These are phyloP conservation scores for Diplodia corticola DNA, from an alignment of 2,329 filamentous ascomycete genomes.

Conservation along the genomic window DNA sequence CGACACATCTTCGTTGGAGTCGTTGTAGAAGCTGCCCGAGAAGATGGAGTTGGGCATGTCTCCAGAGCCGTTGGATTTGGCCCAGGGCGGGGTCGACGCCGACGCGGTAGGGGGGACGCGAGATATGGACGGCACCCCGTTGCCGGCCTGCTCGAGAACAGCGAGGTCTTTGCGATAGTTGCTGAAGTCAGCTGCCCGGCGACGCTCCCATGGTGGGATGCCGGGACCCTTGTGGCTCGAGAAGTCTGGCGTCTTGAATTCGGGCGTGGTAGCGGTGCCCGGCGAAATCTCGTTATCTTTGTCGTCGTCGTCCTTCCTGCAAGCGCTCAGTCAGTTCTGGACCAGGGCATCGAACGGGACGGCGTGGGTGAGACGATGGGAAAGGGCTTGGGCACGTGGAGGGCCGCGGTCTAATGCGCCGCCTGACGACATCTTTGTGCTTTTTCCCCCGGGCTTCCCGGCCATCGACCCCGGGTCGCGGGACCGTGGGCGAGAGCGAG, in stretches of 20 bases:
- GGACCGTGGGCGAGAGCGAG: background rate
- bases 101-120: conserved; percentile 61
- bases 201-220: conserved; percentile 56
- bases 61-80: conserved; percentile 41
- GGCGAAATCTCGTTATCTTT: conserved; percentile 48
- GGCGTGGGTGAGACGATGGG: background rate
- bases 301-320: conserved; percentile 40
- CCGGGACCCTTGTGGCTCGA: conserved; percentile 31
- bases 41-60: conserved; percentile 49
- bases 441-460: conserved; percentile 3
- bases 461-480: background rate
- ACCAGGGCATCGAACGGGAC: background rate
- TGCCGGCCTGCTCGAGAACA: conserved; percentile 63
- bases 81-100: conserved; percentile 55
- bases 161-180: conserved; percentile 73
- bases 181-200: conserved; percentile 59
- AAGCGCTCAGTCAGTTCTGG: conserved; percentile 31
- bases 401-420: conserved; percentile 21
- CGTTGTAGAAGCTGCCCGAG: conserved; percentile 65
- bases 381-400: conserved; percentile 22
- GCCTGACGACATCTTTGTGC: conserved; percentile 22
- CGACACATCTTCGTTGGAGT: conserved; percentile 68
- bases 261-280: conserved; percentile 37
- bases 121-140: conserved; percentile 57
- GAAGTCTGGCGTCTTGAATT: conserved; percentile 39